These are phyloP conservation scores for Rhododendron vialii DNA, from an alignment of 148 eudicot species.

Conservation along the genomic window DNA sequence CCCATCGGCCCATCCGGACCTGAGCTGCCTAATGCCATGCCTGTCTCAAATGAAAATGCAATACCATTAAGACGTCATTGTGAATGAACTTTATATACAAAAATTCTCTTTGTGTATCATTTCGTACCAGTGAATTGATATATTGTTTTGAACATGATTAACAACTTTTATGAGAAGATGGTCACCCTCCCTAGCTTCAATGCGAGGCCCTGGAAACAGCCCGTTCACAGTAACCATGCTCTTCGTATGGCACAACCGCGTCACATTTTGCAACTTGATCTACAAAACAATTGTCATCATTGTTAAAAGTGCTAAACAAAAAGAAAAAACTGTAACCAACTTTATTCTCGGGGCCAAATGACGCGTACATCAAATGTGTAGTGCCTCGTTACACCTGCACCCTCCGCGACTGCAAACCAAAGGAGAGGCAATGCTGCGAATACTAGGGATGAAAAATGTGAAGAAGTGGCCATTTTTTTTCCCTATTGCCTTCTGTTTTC, in stretches of 20 bases:
- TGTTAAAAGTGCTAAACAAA: background rate
- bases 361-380: slow-evolving; percentile 32
- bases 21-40: slow-evolving; percentile 52
- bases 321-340: background rate
- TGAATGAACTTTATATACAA: background rate
- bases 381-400: slow-evolving; percentile 21
- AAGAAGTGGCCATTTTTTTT: slow-evolving; percentile 2
- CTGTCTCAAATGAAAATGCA: slow-evolving; percentile 13
- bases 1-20: slow-evolving; percentile 65
- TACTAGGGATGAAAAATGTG: background rate
- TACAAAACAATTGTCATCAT: background rate
- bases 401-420: background rate
- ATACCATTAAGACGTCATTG: background rate
- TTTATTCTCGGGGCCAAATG: background rate
- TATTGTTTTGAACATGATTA: slow-evolving; percentile 41
- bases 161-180: slow-evolving; percentile 32
- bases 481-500: slow-evolving; percentile 1
- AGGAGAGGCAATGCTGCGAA: slow-evolving; percentile 5
- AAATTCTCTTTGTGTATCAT: background rate
- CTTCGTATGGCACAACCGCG: slow-evolving; percentile 49
- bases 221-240: slow-evolving; percentile 54
- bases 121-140: slow-evolving; percentile 46
- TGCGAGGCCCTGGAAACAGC: slow-evolving; percentile 48
- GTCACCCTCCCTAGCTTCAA: slow-evolving; percentile 51
- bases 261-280: slow-evolving; percentile 45